Base-by-base conservation (phyloP, 2,329 filamentous ascomycete genomes). In the Fusarium protoensiforme region DNA sequence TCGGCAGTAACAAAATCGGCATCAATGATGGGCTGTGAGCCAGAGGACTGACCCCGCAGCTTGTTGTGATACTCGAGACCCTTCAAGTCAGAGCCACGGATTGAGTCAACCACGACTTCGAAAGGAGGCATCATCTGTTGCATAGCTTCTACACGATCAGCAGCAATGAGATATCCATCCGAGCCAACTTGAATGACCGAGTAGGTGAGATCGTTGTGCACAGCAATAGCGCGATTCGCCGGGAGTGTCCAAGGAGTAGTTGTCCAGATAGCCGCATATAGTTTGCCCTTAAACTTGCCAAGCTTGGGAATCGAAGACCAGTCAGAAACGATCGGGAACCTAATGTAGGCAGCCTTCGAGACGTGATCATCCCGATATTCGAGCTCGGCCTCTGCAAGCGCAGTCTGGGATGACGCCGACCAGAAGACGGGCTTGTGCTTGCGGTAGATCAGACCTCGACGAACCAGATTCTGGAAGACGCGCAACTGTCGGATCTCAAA, bases 181-280 rank as follows among this genome's bases (percentile, higher is more conserved):
- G 80, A 80, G 1, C 85, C 85, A 2, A 88, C 85, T 63, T 87
- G 84, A 39, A 97, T 84, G 22, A 97, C 82, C 5, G 87, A 86
- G 80, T 98, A 99, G 48, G 90, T 85, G 69, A 98, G 83, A 41
- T 93, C 90, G 8, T 89, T 85, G 76, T 94, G 91, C 38, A 98
- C 88, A 3, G 94, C 95, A 80, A 99, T 95, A 0, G 94, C 95
- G 79, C 91, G 91, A 80, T 99, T 99, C 2, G 96, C 95, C 0
- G 96, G 96, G 7, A 99, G 85, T 0, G 96, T 99, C 96, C 96
- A 99, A 0, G 96, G 96, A 1, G 96, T 99, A 0, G 96, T 99
- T 2, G 96, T 99, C 96, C 96, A 99, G 60, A 98, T 94, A n/a
- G 96, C 88, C n/a, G 93, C 94, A 80, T 88, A 92, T 13, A 98